phyloP scores from a whole-genome alignment of 208 protist genomes.

The Blechomonas ayalai region DNA sequence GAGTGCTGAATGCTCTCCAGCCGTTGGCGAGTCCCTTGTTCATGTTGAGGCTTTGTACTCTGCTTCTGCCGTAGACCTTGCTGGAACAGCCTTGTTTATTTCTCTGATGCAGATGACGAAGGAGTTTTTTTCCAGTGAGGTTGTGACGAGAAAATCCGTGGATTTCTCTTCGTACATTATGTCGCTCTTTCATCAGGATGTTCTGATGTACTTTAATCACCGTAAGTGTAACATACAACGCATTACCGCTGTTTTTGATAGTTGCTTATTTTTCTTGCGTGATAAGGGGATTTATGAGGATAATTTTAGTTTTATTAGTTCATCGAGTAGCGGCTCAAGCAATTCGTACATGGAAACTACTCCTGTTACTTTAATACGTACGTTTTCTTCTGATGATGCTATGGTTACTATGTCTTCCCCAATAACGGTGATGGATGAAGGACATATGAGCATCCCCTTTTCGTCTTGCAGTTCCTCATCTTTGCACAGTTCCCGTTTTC shows the following conservation, averaged over 20 bases:
- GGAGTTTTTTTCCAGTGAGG: constrained; percentile 3
- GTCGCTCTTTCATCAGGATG: constrained; percentile 13
- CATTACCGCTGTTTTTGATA: no score
- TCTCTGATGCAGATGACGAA: constrained; percentile 5
- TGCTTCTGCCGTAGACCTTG: constrained; percentile 13
- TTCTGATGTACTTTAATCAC: constrained; percentile 4
- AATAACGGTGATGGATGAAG: no score
- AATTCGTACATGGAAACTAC: background rate
- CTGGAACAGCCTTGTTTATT: constrained; percentile 12
- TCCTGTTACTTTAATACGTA: background rate
- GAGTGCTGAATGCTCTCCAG: no score
- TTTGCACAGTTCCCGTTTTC: no score
- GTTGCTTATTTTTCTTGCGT: background rate
- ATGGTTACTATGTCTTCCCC: no score
- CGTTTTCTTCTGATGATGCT: constrained; percentile 3
- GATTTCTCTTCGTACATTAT: constrained; percentile 10
- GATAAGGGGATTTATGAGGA: background rate
- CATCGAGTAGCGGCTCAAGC: background rate
- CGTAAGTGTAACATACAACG: no score
- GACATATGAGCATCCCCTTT: no score
- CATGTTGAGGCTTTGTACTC: constrained; percentile 8
- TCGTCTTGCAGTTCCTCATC: no score
- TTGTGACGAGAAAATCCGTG: background rate
- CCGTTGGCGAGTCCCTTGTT: no score
- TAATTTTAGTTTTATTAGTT: constrained; percentile 3